A percentile compares a stretch with the other conserved stretches of the same genome.
phyloP scores from a whole-genome alignment of 1,284 basidiomycete species.

The Ceratobasidium sp. region DNA sequence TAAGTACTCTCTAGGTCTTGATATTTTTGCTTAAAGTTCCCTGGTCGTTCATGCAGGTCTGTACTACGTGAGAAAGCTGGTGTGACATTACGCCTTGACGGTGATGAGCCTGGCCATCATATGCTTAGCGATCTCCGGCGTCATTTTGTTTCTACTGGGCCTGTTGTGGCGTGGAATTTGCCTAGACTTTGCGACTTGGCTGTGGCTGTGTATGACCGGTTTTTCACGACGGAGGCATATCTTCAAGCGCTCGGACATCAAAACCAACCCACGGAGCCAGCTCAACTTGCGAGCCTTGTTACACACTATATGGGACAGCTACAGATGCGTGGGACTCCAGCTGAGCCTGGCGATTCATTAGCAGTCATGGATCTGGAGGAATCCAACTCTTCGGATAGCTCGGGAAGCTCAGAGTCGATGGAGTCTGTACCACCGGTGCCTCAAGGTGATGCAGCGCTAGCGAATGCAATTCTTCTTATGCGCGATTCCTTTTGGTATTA shows the following conservation, averaged over 20 bases:
- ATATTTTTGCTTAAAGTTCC: background rate
- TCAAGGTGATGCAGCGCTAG: constrained; percentile 57
- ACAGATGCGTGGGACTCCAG: background rate
- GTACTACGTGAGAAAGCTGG: too few relatives aligned
- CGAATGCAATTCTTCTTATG: constrained; percentile 58
- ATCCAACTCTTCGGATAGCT: background rate
- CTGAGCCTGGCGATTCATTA: background rate
- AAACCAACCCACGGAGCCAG: too few relatives aligned
- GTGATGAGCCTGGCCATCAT: too few relatives aligned
- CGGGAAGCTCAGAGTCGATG: background rate
- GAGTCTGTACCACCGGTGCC: background rate
- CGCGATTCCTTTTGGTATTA: constrained; percentile 58
- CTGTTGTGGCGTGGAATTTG: background rate
- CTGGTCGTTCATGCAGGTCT: too few relatives aligned
- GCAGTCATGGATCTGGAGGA: background rate
- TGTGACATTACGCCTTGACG: too few relatives aligned
- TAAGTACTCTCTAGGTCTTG: constrained; percentile 34
- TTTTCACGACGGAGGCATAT: constrained; percentile 11
- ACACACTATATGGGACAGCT: background rate
- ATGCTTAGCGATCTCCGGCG: background rate
- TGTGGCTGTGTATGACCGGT: constrained; percentile 55
- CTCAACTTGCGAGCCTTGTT: background rate
- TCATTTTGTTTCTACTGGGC: background rate
- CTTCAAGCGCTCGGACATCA: background rate
- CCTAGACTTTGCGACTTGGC: constrained; percentile 48